Base-by-base conservation (phyloP, 2,329 filamentous ascomycete genomes). In the Neurospora sp. region DNA sequence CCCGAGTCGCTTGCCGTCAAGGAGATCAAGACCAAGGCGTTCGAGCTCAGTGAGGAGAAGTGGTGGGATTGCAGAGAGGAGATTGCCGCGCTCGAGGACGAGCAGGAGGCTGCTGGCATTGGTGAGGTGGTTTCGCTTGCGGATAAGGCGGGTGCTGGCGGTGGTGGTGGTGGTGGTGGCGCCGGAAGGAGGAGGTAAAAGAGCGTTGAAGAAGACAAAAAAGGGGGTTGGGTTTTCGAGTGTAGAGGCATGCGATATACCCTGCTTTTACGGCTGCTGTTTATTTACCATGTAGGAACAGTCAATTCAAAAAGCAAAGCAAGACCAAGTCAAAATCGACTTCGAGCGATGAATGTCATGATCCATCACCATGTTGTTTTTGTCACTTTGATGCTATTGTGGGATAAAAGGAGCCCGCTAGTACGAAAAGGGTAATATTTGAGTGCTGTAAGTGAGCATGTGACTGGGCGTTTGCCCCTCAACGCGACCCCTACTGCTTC, bases 51-150 rank as follows among this genome's bases (percentile, higher is more conserved):
- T 52, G 96, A 99, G 80, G 92, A 94, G 82, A 97, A 97, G 80
- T 99, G 96, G 96, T 99, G 96, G 96, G 96, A 97, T 83, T 93
- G 91, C 78, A 87, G 96, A 75, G 96, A 99, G 82, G 95, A 98
- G 82, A 92, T 99, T 74, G 91, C 90, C 69, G 91, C 89, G 6
- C 81, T 98, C 77, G 96, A 99, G 81, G 95, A 97, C 80, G 95
- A 97, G 82, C 93, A 98, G 82, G 95, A 97, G 80, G 94, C 92
- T 67, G 92, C 93, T 40, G 94, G 96, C 10, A 97, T 98, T 79
- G 92, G 93, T 17, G 96, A 98, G 82, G 92, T 98, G 62, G 92
- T 98, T 69, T 96, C 90, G 77, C 83, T 98, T 77, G 89, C 90
- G 67, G 93, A 97, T 75, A 88, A 88, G 73, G 81, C 79, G 71